A percentile compares a stretch with the other conserved stretches of the same genome.
Evolutionary conservation across 2,329 filamentous ascomycete genomes (phyloP).

Genomic region (Metarhizium robertsii): DNA sequence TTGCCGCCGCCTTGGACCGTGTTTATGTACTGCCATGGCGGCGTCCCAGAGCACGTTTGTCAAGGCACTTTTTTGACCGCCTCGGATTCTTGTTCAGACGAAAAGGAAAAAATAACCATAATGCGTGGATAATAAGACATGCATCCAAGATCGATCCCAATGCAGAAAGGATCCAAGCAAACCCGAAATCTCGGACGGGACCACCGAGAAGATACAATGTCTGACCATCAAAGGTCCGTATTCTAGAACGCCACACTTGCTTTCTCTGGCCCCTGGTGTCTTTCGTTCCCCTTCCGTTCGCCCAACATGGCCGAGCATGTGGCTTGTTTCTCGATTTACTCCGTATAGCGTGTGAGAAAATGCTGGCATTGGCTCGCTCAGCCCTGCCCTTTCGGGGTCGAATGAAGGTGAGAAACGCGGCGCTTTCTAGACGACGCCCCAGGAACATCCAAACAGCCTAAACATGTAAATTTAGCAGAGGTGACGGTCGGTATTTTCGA

Average conservation of each 20-base stretch:
- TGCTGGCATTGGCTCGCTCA: no score
- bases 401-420: background rate
- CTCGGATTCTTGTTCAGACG: no score
- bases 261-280: background rate
- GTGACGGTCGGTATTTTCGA: background rate
- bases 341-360: no score
- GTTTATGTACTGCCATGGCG: no score
- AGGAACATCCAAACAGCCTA: background rate
- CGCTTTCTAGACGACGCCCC: background rate
- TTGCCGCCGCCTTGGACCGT: no score
- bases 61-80: no score
- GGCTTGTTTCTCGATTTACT: no score
- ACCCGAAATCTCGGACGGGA: background rate
- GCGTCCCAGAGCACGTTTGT: no score
- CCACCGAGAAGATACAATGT: background rate
- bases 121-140: background rate
- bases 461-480: background rate
- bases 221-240: background rate
- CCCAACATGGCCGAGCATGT: no score
- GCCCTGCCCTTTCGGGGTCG: background rate
- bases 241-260: conserved; percentile 1
- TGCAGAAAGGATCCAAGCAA: background rate
- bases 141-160: background rate
- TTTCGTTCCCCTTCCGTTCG: background rate
- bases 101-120: no score